Evolutionary conservation across 2,329 filamentous ascomycete genomes (phyloP), one percentile per base, ranked within the genome.

Genomic region (Diaporthe ilicicola): DNA sequence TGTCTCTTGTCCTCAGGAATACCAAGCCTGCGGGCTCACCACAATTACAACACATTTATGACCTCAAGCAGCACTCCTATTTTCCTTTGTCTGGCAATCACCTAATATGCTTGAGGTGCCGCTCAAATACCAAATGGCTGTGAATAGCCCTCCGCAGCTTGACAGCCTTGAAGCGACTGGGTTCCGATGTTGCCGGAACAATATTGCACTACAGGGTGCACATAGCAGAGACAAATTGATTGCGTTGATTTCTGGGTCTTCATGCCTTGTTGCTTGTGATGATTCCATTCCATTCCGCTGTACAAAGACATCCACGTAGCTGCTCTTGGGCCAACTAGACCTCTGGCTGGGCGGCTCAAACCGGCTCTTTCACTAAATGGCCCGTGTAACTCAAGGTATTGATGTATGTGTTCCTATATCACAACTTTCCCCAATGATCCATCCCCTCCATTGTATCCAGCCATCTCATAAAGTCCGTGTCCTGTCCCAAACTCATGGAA

Each of bases 381-480:
- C 12, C 37, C 6, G n/a, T 6, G 13, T 37, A 46, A 32, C 55
- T 61, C 37, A 37, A 10, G 32, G 24, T 19, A 22, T 9, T 17
- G 4, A 44, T 6, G 27, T 46, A 2, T 8, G 10, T 32, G 24
- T 24, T 50, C 29, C 22, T 34, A 17, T 7, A 48, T 50, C 55
- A 71, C 44, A 51, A 29, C 32, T 68, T 67, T 10, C 37, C 67
- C 72, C 73, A 74, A 9, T 61, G 64, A 32, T 73, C 70, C 34
- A 77, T 74, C 10, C 79, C 80, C 53, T 80, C 78, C 72, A 78
- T 76, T 42, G 75, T 77, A 62, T 80, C 79, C 2, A 81, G 74
- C 80, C 77, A 81, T 39, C 79, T 77, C 76, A 80, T 78, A 29
- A 81, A 80, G 56, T 81, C 79, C 24, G 74, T 76, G 24, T 81